A percentile compares a stretch with the other conserved stretches of the same genome.
Evolutionary conservation across 1,139 yeast species (phyloP).

Genomic region (Yamadazyma friedrichii): DNA sequence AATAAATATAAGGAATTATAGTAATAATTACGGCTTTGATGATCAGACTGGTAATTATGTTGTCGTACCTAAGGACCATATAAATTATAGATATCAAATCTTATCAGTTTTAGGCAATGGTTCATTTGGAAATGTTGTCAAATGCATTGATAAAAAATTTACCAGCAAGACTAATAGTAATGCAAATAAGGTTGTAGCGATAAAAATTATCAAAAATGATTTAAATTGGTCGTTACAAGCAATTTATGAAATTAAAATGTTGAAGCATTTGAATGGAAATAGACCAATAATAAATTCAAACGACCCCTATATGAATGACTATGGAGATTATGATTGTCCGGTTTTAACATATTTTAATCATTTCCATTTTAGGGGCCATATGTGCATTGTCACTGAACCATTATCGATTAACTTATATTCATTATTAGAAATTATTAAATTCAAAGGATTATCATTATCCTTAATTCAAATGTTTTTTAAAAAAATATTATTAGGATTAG

Average conservation of each 20-base stretch:
- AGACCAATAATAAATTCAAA: slow-evolving; percentile 10
- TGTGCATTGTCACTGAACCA: slow-evolving; percentile 77
- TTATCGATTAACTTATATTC: slow-evolving; percentile 69
- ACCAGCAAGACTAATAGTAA: slow-evolving; percentile 18
- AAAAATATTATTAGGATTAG: slow-evolving; percentile 60
- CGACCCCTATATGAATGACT: slow-evolving; percentile 16
- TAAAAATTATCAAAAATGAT: slow-evolving; percentile 75
- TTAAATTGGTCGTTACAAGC: slow-evolving; percentile 78
- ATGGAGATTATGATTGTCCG: slow-evolving; percentile 24
- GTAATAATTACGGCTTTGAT: slow-evolving; percentile 69
- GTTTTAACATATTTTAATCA: slow-evolving; percentile 63
- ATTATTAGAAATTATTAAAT: slow-evolving; percentile 57
- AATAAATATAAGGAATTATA: slow-evolving; percentile 45
- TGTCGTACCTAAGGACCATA: slow-evolving; percentile 62
- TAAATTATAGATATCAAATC: slow-evolving; percentile 73
- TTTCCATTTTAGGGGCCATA: slow-evolving; percentile 78
- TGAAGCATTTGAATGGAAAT: slow-evolving; percentile 42
- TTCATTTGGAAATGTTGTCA: slow-evolving; percentile 78
- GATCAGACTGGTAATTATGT: slow-evolving; percentile 66
- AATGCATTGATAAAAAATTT: slow-evolving; percentile 66
- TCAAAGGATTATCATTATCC: slow-evolving; percentile 57
- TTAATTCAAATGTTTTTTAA: slow-evolving; percentile 50
- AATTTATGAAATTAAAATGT: slow-evolving; percentile 69
- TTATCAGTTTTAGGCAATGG: slow-evolving; percentile 67
- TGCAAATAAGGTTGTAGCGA: slow-evolving; percentile 50